Evolutionary conservation across 768 basidiomycete species (phyloP), one percentile per base, ranked within the genome.

Genomic region (Pilatotrama ljubarskyi): DNA sequence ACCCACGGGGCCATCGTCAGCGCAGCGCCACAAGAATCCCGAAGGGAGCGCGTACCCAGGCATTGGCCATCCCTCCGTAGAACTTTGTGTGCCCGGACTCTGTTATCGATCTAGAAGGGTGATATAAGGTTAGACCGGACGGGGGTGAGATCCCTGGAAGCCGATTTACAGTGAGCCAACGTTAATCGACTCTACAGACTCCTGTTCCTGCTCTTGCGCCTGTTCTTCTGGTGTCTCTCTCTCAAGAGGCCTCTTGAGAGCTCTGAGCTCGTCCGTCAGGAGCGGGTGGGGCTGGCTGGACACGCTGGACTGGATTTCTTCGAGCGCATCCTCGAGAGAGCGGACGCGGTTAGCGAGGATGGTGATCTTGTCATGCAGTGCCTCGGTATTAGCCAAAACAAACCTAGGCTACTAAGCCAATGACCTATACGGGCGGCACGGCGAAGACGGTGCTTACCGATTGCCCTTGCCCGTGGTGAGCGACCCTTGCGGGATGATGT

Each of bases 381-480:
- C 80, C 70, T 88, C 86, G 35, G 86, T 87, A 64, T 87, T 87
- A 18, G 87, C 87, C 11, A 89, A 78, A 32, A 88, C 86, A 62
- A 88, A 88, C 67, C 87, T 87, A 57, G 17, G 42, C 40, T 20
- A 41, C 24, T 60, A 36, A 56, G 46, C 22, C n/a, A 35, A 18
- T 77, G 51, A 14, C 51, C 18, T 32, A 58, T 51, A 48, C 59
- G 47, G 24, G n/a, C 25, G 51, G 48, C 17, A 29, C 55, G 61
- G 55, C 18, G 44, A 17, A 25, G 18, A 43, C n/a, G 40, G 35
- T 20, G 61, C 68, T 50, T 65, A 86, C 87, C 87, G 76, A 69
- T 88, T 90, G 13, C 87, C 87, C 70, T 86, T 88, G 60, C 87
- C 87, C 14, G 87, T 88, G 11, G 86, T 88, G 38, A 88, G 77